Base-by-base conservation (phyloP, 2,329 filamentous ascomycete genomes). In the Paracoccidioides brasiliensis region DNA sequence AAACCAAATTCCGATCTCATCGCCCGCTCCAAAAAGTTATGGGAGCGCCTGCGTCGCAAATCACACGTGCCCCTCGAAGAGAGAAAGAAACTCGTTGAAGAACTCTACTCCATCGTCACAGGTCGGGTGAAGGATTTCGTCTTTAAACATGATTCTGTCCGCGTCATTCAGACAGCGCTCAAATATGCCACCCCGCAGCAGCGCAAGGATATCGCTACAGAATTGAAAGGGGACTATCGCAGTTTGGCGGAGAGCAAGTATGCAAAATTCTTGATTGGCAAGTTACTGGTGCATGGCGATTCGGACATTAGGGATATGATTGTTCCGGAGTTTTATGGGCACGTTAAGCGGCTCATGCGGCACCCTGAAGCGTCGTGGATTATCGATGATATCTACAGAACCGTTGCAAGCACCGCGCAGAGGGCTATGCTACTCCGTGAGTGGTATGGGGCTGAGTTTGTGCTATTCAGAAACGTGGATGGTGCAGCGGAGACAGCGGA, bases 281-380 rank as follows among this genome's bases (percentile, higher is more conserved):
- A 98, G 74, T 79, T 98, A 65, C 80, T 98, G 61, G 86, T 94
- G n/a, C 88, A 95, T 67, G 89, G 90, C 59, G 89, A 96, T 67
- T 42, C 37, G 5, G 77, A 82, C 70, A 89, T 94, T 60, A 82
- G 90, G 64, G 87, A 95, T 67, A 74, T 94, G 61, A 88, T 98
- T 64, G 84, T 98, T 10, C 85, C 88, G 45, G 90, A 98, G 70
- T 97, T 98, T 73, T 96, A 93, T 70, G 90, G 93, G 57, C 84
- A 91, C 69, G 87, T 97, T 59, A 86, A 88, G 67, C 88, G 90
- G 66, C 77, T 97, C 66, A 96, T 97, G 70, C 93, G 95, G 70
- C 93, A 98, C 72, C 82, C 91, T 1, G 94, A 98, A 72, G 93
- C 88, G 37, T 90, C 89, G 43, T 98, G 93, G 90, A 97, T 98